These are phyloP conservation scores for Stipa capillata DNA, from an alignment of 176 grass and related monocot genomes.

Conservation along the genomic window DNA sequence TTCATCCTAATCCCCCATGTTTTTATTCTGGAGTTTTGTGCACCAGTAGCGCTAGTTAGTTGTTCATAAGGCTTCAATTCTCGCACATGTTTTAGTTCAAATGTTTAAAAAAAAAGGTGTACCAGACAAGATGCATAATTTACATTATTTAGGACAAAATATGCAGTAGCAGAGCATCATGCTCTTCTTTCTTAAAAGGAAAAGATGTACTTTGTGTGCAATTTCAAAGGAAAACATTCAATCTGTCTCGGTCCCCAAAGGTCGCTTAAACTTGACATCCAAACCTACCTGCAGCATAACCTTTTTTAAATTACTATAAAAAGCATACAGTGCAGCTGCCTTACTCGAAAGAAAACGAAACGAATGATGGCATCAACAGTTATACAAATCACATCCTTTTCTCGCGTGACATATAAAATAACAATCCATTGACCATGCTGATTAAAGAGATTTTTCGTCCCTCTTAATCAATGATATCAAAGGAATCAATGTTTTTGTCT, in stretches of 20 bases:
- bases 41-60: background rate
- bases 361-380: background rate
- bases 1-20: too few relatives aligned
- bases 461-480: background rate
- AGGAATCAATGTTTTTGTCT: too few relatives aligned
- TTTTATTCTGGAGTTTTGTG: background rate
- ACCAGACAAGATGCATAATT: background rate
- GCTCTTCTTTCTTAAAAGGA: background rate
- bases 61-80: too few relatives aligned
- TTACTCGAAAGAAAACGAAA: background rate
- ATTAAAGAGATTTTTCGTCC: background rate
- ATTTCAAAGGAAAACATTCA: background rate
- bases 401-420: background rate
- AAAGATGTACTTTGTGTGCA: background rate
- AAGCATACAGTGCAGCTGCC: too few relatives aligned
- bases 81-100: too few relatives aligned
- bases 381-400: background rate
- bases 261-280: background rate
- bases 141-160: background rate
- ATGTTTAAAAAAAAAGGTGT: too few relatives aligned
- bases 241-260: background rate
- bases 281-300: background rate
- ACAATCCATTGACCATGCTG: background rate
- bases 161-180: background rate
- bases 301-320: too few relatives aligned